Evolutionary conservation across 495 filamentous ascomycete genomes (phyloP).

Genomic region (Jackrogersella minutella): DNA sequence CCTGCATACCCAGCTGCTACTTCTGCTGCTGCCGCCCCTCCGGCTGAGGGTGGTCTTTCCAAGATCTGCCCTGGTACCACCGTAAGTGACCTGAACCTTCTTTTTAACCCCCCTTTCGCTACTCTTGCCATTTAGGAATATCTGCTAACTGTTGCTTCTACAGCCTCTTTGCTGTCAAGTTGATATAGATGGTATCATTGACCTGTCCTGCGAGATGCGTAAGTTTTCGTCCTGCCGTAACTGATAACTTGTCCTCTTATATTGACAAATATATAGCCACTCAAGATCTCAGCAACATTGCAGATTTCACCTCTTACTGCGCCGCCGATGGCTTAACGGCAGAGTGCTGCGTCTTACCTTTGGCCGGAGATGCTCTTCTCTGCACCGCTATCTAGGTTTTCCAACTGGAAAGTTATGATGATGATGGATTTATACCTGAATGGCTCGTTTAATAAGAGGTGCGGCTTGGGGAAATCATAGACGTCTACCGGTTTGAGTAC

Average conservation of each 20-base stretch:
- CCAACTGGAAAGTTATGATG: not conserved
- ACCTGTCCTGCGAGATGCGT: slow-evolving; percentile 32
- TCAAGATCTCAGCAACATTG: slow-evolving; percentile 18
- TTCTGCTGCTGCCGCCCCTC: not conserved
- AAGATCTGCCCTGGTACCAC: slow-evolving; percentile 19
- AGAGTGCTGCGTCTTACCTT: slow-evolving; percentile 23
- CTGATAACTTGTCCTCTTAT: not conserved
- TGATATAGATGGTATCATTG: slow-evolving; percentile 27
- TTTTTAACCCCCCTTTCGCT: not conserved
- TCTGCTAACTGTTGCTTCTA: not conserved
- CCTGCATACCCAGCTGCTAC: not conserved
- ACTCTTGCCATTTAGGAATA: not conserved
- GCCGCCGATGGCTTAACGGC: slow-evolving; percentile 24
- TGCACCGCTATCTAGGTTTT: slow-evolving; percentile 15
- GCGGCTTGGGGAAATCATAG: slow-evolving; percentile 24
- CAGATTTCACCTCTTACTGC: slow-evolving; percentile 16
- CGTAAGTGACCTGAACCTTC: not conserved
- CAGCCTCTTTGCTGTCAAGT: slow-evolving; percentile 38
- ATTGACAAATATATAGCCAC: slow-evolving; percentile 21
- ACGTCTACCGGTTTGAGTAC: not conserved
- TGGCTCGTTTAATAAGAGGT: slow-evolving; percentile 16
- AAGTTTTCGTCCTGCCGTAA: not conserved
- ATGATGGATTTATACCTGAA: not conserved
- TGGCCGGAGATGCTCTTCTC: slow-evolving; percentile 21
- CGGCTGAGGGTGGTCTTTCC: slow-evolving; percentile 17